A percentile compares a stretch with the other conserved stretches of the same genome.
Evolutionary conservation across 2,329 filamentous ascomycete species (phyloP).

Genomic region (Apiospora koreana): DNA sequence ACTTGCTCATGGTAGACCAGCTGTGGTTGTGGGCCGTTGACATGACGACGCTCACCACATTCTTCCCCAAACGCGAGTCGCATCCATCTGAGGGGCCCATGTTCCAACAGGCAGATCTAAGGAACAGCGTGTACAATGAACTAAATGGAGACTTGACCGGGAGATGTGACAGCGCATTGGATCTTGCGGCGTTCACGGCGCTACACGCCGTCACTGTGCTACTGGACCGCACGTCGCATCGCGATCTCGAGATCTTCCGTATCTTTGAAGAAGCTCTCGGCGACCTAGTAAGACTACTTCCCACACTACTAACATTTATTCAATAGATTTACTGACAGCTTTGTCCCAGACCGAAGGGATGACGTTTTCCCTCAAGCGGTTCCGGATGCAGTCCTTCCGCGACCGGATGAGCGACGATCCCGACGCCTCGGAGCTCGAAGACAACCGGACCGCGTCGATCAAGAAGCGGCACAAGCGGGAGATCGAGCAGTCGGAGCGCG

Average conservation of each 20-base stretch:
- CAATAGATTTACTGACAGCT: neutral
- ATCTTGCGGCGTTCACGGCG: conserved; percentile 63
- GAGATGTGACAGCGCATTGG: conserved; percentile 61
- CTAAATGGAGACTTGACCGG: conserved; percentile 65
- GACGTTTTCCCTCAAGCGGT: conserved; percentile 62
- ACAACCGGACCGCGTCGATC: conserved; percentile 40
- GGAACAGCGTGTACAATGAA: conserved; percentile 66
- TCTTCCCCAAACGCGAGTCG: conserved; percentile 57
- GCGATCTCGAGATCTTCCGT: conserved; percentile 62
- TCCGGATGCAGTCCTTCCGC: conserved; percentile 58
- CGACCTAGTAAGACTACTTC: conserved; percentile 47
- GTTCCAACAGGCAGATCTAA: conserved; percentile 61
- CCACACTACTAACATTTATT: too few relatives aligned
- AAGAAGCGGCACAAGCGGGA: conserved; percentile 44
- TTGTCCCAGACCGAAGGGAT: conserved; percentile 57
- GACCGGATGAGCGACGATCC: conserved; percentile 41
- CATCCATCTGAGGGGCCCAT: conserved; percentile 55
- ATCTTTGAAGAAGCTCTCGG: conserved; percentile 69
- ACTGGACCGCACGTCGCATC: conserved; percentile 59
- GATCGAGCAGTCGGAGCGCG: conserved; percentile 47
- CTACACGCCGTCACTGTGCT: conserved; percentile 64
- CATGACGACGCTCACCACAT: conserved; percentile 52
- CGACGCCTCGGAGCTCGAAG: conserved; percentile 44
- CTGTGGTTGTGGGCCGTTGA: conserved; percentile 64
- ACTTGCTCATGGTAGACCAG: conserved; percentile 68